These are phyloP conservation scores for Psidium guajava DNA, from an alignment of 345 rosid species.

Conservation along the genomic window DNA sequence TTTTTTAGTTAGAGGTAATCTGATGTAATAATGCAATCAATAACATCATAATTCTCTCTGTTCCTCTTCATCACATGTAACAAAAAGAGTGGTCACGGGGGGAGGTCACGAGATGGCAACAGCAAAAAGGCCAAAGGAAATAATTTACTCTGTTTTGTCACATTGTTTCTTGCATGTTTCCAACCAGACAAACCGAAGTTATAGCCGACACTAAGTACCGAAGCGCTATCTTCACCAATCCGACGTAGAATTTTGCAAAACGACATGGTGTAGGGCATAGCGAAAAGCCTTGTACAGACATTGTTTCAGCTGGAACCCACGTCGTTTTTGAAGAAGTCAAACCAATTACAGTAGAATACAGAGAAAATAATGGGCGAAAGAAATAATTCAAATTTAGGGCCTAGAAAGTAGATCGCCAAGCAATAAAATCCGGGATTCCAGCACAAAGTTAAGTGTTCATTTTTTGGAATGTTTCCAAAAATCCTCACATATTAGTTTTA, in stretches of 20 bases:
- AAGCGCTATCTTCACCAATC: not conserved
- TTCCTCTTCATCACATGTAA: not conserved
- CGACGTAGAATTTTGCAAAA: not conserved
- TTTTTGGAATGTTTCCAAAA: not conserved
- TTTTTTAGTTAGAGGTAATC: not conserved
- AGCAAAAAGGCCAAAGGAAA: not conserved
- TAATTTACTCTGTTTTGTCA: not conserved
- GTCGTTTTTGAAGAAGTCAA: not conserved
- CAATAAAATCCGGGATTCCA: not conserved
- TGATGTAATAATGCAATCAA: not conserved
- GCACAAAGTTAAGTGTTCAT: not conserved
- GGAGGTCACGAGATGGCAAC: not conserved
- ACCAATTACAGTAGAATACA: not conserved
- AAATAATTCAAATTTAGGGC: not conserved
- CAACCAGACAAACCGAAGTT: not conserved
- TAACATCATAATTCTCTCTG: not conserved
- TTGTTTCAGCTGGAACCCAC: not conserved
- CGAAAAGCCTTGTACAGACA: not conserved
- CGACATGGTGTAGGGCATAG: not conserved
- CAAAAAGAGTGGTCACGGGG: not conserved
- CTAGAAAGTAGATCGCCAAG: not conserved
- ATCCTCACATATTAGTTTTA: not conserved
- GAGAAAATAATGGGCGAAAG: not conserved
- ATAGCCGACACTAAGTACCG: not conserved
- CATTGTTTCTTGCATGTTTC: not conserved